Evolutionary conservation across 140 eudicot species (phyloP).

Genomic region (Ambrosia hybrid): DNA sequence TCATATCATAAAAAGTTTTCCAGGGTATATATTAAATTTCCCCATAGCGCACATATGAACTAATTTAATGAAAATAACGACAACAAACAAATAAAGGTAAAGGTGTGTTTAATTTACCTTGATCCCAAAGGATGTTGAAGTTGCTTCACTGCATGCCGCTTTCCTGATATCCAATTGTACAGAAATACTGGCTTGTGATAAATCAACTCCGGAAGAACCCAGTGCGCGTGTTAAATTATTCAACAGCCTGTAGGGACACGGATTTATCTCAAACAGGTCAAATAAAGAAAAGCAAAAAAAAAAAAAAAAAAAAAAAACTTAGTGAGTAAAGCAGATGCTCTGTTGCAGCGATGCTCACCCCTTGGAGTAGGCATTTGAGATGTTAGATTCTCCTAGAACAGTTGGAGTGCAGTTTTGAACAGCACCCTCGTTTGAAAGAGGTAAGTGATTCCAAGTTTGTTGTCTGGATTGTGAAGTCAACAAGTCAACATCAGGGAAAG

Average conservation of each 20-base stretch:
- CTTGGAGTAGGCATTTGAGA: constrained; percentile 67
- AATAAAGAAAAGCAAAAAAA: neutral
- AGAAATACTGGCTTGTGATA: constrained; percentile 74
- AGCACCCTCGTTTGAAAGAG: constrained; percentile 38
- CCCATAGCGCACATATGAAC: neutral
- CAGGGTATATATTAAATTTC: neutral
- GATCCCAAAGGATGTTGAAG: constrained; percentile 33
- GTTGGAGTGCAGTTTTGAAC: no score
- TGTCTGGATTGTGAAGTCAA: constrained; percentile 42
- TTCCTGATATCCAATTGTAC: constrained; percentile 78
- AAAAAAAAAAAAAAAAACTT: no score
- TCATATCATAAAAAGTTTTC: neutral
- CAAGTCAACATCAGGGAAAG: constrained; percentile 42
- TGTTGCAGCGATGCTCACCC: constrained; percentile 65
- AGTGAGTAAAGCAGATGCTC: constrained; percentile 3
- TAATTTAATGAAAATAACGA: neutral
- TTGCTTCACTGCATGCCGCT: constrained; percentile 31
- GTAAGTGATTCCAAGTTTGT: constrained; percentile 34
- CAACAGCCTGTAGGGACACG: constrained; percentile 57
- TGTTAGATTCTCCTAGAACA: constrained; percentile 47
- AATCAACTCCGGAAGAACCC: constrained; percentile 84
- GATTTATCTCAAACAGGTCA: neutral
- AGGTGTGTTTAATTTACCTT: constrained; percentile 35
- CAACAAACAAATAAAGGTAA: neutral
- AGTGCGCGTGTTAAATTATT: constrained; percentile 52